Percentiles rank a stretch among this genome's conserved stretches.
phyloP scores from a whole-genome alignment of 805 yeast species.

The Lipomyces orientalis region DNA sequence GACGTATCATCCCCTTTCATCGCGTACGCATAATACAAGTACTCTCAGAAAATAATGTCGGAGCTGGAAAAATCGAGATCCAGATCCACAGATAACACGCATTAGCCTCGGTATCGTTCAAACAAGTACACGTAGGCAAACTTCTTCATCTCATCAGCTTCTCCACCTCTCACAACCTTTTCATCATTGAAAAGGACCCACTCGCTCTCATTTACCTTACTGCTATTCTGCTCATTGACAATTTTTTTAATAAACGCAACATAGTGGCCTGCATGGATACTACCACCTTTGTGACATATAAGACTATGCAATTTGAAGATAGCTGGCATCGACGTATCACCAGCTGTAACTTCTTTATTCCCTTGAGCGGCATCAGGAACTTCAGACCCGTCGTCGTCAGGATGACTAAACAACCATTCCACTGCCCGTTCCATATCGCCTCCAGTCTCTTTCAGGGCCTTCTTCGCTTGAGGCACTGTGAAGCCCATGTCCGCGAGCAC shows the following conservation, averaged over 20 bases:
- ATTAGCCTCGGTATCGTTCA: constrained; percentile 38
- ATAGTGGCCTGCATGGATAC: constrained; percentile 92
- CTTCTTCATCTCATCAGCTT: constrained; percentile 52
- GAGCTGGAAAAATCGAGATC: background rate
- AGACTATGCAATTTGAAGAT: constrained; percentile 64
- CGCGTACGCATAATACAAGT: too few relatives aligned
- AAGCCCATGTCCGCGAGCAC: constrained; percentile 81
- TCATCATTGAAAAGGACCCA: constrained; percentile 92
- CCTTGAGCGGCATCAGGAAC: constrained; percentile 22
- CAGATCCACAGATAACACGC: background rate
- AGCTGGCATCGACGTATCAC: constrained; percentile 43
- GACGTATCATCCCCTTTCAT: background rate
- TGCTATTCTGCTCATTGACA: constrained; percentile 19
- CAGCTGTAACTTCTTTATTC: constrained; percentile 21
- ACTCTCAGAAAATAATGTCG: background rate
- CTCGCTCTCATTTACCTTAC: constrained; percentile 45
- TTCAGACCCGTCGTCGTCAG: constrained; percentile 54
- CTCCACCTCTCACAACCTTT: constrained; percentile 66
- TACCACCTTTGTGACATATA: constrained; percentile 86
- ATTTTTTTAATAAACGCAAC: constrained; percentile 70
- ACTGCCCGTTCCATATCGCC: constrained; percentile 77
- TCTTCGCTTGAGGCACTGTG: constrained; percentile 62
- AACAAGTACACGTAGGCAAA: constrained; percentile 57
- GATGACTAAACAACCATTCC: constrained; percentile 87
- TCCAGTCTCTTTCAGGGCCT: constrained; percentile 65